These are phyloP conservation scores for Fusarium pilosicola DNA, from an alignment of 2,329 filamentous ascomycete genomes.

Conservation along the genomic window DNA sequence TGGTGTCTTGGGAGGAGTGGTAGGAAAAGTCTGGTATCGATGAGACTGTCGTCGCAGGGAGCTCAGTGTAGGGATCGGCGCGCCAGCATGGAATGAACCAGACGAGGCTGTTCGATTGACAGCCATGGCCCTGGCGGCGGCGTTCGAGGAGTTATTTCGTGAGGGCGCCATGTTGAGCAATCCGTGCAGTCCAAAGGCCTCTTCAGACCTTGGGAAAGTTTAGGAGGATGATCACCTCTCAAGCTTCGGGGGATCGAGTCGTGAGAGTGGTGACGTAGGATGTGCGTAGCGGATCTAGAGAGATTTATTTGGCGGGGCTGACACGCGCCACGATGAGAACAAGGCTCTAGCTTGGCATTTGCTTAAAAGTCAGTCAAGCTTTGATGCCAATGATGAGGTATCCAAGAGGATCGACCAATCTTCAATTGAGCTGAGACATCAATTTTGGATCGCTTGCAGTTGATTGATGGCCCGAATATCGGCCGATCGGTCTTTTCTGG, in stretches of 20 bases:
- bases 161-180: slow-evolving; percentile 35
- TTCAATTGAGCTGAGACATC: slow-evolving; percentile 10
- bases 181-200: background rate
- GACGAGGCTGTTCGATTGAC: slow-evolving; percentile 48
- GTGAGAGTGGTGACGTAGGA: slow-evolving; percentile 31
- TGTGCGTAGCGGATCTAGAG: background rate
- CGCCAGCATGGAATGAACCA: slow-evolving; percentile 64
- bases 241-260: background rate
- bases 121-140: slow-evolving; percentile 11
- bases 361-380: background rate
- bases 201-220: background rate
- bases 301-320: slow-evolving; percentile 33
- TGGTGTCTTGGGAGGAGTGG: slow-evolving; percentile 74
- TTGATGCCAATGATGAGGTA: background rate
- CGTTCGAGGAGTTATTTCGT: slow-evolving; percentile 13
- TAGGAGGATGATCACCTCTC: slow-evolving; percentile 5
- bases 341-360: slow-evolving; percentile 23
- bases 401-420: background rate
- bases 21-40: slow-evolving; percentile 86
- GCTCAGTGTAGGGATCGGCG: slow-evolving; percentile 56
- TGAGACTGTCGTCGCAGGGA: slow-evolving; percentile 56
- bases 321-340: slow-evolving; percentile 35
- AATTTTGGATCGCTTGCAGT: background rate
- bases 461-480: slow-evolving; percentile 3
- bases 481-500: slow-evolving; percentile 18